A percentile compares a stretch with the other conserved stretches of the same genome.
Evolutionary conservation across 2,329 filamentous ascomycete species (phyloP).

Genomic region (Leptographium wingfieldii): DNA sequence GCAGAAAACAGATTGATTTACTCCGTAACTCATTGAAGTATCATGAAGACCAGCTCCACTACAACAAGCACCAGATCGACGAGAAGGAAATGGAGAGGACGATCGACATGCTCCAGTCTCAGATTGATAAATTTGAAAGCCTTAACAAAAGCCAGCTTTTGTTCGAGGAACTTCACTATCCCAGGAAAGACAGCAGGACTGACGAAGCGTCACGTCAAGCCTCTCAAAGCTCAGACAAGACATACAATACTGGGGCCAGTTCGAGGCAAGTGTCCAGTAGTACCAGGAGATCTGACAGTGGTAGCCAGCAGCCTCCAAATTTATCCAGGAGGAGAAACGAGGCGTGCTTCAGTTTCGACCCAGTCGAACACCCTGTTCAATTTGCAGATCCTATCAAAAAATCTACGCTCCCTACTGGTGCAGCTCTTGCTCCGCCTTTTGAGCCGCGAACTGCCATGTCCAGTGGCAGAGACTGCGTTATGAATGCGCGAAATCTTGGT

Average conservation of each 20-base stretch:
- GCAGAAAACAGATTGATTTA: conserved; percentile 41
- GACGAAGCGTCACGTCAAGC: conserved; percentile 14
- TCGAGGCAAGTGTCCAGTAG: background rate
- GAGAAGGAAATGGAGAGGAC: conserved; percentile 36
- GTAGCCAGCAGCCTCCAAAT: conserved; percentile 7
- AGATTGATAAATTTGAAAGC: conserved; percentile 31
- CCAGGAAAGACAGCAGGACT: conserved; percentile 15
- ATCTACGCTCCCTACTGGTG: conserved; percentile 29
- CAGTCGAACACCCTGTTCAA: conserved; percentile 17
- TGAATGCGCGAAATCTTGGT: background rate
- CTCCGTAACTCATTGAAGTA: conserved; percentile 41
- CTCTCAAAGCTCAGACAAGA: background rate
- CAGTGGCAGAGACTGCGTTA: background rate
- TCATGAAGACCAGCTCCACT: conserved; percentile 44
- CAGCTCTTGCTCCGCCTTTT: conserved; percentile 37
- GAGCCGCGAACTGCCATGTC: conserved; percentile 23
- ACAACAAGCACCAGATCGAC: conserved; percentile 51
- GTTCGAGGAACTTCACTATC: conserved; percentile 31
- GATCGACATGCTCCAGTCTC: conserved; percentile 26
- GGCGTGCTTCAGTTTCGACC: conserved; percentile 15
- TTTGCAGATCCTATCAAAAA: conserved; percentile 19
- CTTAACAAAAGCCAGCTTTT: conserved; percentile 30
- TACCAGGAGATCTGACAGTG: conserved; percentile 9
- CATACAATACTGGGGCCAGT: background rate
- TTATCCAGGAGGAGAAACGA: conserved; percentile 11